Conservation (phyloP, 495 filamentous ascomycete species). For the Sphaerosporella brunnea region DNA sequence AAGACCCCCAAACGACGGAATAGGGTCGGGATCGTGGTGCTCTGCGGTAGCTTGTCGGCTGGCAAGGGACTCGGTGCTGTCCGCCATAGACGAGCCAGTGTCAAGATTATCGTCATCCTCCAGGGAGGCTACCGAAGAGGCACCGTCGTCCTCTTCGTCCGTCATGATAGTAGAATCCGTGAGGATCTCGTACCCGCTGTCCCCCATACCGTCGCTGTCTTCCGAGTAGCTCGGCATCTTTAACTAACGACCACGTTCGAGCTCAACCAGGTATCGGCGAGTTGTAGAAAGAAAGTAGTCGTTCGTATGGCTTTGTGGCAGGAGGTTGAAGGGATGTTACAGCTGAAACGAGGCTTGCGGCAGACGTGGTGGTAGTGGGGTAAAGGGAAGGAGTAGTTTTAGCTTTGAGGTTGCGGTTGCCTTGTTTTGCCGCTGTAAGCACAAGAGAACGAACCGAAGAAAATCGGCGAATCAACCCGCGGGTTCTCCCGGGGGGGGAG, state of each 20-base stretch:
- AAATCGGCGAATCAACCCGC: neutral
- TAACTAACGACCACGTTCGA: neutral
- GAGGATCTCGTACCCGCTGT: slow-evolving; percentile 26
- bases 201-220: slow-evolving; percentile 21
- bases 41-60: slow-evolving; percentile 10
- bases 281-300: no score
- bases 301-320: neutral
- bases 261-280: neutral
- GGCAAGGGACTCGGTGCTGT: slow-evolving; percentile 21
- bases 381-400: neutral
- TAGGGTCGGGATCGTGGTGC: slow-evolving; percentile 22
- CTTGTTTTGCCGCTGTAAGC: slow-evolving; percentile 3
- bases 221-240: slow-evolving; percentile 23
- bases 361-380: neutral
- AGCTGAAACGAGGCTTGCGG: neutral
- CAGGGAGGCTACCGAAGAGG: slow-evolving; percentile 24
- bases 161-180: slow-evolving; percentile 20
- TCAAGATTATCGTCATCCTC: slow-evolving; percentile 19
- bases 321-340: neutral
- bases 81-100: slow-evolving; percentile 15
- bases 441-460: neutral
- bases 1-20: slow-evolving; percentile 24
- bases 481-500: no score
- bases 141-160: slow-evolving; percentile 23
- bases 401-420: neutral